Evolutionary conservation across 805 yeast species (phyloP).

Genomic region (Yarrowia sp.): DNA sequence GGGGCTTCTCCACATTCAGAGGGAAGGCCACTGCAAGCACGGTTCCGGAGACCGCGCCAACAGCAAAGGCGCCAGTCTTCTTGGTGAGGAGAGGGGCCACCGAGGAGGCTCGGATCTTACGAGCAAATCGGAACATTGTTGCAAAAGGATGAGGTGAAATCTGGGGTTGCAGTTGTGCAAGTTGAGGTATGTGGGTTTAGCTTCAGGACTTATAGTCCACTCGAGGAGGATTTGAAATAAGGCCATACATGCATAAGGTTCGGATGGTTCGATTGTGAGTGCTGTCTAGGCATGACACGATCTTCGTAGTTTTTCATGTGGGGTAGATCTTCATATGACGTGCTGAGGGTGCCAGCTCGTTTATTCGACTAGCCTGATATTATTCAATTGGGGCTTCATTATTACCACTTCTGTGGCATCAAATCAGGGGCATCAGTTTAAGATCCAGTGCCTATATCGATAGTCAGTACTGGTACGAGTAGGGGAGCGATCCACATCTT

Average conservation of each 20-base stretch:
- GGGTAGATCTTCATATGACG: neutral
- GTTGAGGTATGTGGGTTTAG: constrained; percentile 5
- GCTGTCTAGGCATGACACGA: neutral
- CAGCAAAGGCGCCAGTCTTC: constrained; percentile 14
- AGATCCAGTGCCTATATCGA: too few relatives aligned
- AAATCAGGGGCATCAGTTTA: too few relatives aligned
- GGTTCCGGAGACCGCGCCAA: constrained; percentile 6
- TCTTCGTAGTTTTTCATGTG: neutral
- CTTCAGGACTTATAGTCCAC: constrained; percentile 2
- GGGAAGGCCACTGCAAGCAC: neutral
- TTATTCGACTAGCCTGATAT: neutral
- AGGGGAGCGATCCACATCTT: neutral
- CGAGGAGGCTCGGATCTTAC: neutral
- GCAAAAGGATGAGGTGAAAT: neutral
- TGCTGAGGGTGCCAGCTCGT: neutral
- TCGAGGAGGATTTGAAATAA: neutral
- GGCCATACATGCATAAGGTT: constrained; percentile 16
- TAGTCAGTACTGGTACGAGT: too few relatives aligned
- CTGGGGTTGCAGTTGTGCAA: constrained; percentile 4
- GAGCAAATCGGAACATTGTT: constrained; percentile 21
- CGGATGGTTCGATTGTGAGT: constrained; percentile 7
- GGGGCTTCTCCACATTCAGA: neutral
- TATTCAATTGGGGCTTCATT: neutral
- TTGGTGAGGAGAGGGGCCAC: neutral
- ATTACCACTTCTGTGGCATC: too few relatives aligned